Evolutionary conservation across 2,329 filamentous ascomycete genomes (phyloP).

Genomic region (Aspergillus sp.): DNA sequence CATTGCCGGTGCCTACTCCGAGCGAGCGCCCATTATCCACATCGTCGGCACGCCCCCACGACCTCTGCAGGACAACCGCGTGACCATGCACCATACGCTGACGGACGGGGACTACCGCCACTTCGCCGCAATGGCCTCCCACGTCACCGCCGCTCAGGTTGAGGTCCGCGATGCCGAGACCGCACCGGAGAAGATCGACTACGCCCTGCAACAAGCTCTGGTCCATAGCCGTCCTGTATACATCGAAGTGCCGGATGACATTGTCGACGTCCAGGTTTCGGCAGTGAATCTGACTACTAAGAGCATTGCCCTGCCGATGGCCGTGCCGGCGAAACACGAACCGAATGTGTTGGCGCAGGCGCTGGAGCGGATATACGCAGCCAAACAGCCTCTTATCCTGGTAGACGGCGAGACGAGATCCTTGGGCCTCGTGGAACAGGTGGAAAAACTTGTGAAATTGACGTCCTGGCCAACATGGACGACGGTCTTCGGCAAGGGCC

Average conservation of each 20-base stretch:
- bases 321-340: slow-evolving; percentile 4
- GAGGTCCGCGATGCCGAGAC: slow-evolving; percentile 40
- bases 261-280: slow-evolving; percentile 39
- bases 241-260: slow-evolving; percentile 54
- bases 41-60: slow-evolving; percentile 55
- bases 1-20: slow-evolving; percentile 69
- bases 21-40: slow-evolving; percentile 66
- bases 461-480: slow-evolving; percentile 50
- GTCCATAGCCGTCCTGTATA: slow-evolving; percentile 55
- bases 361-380: slow-evolving; percentile 42
- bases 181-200: slow-evolving; percentile 52
- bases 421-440: slow-evolving; percentile 40
- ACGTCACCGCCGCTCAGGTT: slow-evolving; percentile 13
- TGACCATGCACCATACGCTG: slow-evolving; percentile 64
- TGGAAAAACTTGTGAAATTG: slow-evolving; percentile 42
- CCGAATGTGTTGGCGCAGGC: slow-evolving; percentile 29
- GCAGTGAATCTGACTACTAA: slow-evolving; percentile 17
- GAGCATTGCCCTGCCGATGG: slow-evolving; percentile 13
- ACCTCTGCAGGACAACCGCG: slow-evolving; percentile 42
- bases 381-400: slow-evolving; percentile 50
- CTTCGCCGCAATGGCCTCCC: slow-evolving; percentile 14
- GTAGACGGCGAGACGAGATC: slow-evolving; percentile 51
- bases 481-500: slow-evolving; percentile 49
- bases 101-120: slow-evolving; percentile 14
- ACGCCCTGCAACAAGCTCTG: slow-evolving; percentile 50